These are phyloP conservation scores for Nicotiana attenuata DNA, from an alignment of 257 asterid genomes.

Conservation along the genomic window DNA sequence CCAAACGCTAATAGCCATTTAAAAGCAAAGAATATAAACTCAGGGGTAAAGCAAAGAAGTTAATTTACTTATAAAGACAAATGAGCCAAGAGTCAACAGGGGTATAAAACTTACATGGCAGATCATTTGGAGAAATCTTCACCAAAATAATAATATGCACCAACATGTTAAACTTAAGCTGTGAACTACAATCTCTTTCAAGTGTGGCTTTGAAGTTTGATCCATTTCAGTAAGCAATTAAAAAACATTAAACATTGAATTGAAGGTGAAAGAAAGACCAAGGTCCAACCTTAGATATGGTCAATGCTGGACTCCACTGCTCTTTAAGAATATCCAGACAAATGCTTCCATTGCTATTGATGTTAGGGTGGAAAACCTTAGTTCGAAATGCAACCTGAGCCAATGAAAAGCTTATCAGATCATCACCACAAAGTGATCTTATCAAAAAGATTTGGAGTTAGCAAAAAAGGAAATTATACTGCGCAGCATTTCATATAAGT, in stretches of 20 bases:
- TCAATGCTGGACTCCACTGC: constrained; percentile 85
- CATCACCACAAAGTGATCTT: neutral
- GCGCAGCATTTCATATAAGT: neutral
- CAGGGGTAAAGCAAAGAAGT: neutral
- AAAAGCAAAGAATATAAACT: too few relatives aligned
- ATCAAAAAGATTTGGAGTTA: neutral
- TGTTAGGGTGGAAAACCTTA: constrained; percentile 71
- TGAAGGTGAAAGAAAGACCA: neutral
- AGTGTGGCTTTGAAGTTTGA: neutral
- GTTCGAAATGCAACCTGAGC: constrained; percentile 71
- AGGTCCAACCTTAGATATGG: constrained; percentile 60
- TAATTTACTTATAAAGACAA: too few relatives aligned
- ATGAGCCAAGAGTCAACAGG: neutral
- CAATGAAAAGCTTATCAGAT: neutral
- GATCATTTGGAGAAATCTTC: neutral
- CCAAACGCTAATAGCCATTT: too few relatives aligned
- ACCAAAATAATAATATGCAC: neutral
- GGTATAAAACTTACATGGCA: neutral
- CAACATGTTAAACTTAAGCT: neutral
- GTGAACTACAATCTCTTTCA: neutral
- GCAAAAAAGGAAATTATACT: neutral
- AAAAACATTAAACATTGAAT: neutral
- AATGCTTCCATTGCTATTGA: constrained; percentile 80
- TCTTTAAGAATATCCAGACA: constrained; percentile 80
- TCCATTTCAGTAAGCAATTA: neutral